phyloP scores from a whole-genome alignment of 176 grass and related monocot species.

The Oryza officinalis region DNA sequence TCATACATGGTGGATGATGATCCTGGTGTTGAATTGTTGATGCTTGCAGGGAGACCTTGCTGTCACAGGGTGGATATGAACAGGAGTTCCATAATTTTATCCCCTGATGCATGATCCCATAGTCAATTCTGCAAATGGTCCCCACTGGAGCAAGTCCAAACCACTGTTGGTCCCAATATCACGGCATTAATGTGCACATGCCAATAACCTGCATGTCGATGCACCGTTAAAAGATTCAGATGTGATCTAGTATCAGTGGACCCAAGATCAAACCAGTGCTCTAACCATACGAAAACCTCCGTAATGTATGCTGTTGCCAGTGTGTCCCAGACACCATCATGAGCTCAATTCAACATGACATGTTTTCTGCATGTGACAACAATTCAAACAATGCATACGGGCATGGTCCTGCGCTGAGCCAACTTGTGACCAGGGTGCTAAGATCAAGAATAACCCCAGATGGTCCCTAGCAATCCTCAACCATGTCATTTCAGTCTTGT shows the following conservation, averaged over 20 bases:
- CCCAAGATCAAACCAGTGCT: conserved; percentile 31
- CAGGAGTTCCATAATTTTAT: background rate
- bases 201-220: conserved; percentile 32
- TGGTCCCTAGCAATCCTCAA: conserved; percentile 34
- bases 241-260: conserved; percentile 7
- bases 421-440: conserved; percentile 23
- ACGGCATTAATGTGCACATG: conserved; percentile 35
- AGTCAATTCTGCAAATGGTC: conserved; percentile 39
- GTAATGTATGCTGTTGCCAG: background rate
- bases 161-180: background rate
- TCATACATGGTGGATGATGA: conserved; percentile 16
- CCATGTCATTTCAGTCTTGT: conserved; percentile 5
- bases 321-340: conserved; percentile 13
- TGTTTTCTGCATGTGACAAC: conserved; percentile 19
- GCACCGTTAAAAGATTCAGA: background rate
- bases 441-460: conserved; percentile 37
- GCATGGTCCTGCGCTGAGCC: conserved; percentile 33
- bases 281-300: background rate
- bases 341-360: conserved; percentile 23
- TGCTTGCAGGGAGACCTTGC: background rate
- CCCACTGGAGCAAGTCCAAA: conserved; percentile 36
- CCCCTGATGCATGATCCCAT: background rate
- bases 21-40: background rate
- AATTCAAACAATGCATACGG: conserved; percentile 11
- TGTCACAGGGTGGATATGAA: conserved; percentile 30